Evolutionary conservation across 2,329 filamentous ascomycete genomes (phyloP).

Genomic region (Didymella lethalis): DNA sequence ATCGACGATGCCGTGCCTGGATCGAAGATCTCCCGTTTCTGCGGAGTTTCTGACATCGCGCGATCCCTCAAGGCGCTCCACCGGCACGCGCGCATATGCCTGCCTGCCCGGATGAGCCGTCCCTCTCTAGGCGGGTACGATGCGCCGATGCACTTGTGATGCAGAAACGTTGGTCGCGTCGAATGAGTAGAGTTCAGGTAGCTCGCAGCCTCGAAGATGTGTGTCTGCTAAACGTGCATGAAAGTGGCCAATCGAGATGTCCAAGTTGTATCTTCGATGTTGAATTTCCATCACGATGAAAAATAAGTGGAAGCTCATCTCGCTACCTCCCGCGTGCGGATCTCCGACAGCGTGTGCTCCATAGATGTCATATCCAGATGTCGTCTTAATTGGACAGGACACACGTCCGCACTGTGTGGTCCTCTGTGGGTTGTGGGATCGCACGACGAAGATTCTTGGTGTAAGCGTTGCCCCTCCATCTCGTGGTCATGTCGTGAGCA

Average conservation of each 20-base stretch:
- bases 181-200: background rate
- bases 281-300: conserved; percentile 2
- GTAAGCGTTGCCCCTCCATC: conserved; percentile 3
- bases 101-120: conserved; percentile 6
- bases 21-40: conserved; percentile 20
- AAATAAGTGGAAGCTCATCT: background rate
- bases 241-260: background rate
- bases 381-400: background rate
- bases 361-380: no score
- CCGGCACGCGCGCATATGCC: conserved; percentile 9
- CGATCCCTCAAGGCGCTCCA: conserved; percentile 10
- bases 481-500: background rate
- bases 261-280: background rate
- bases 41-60: conserved; percentile 11
- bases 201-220: background rate
- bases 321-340: conserved; percentile 4
- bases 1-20: conserved; percentile 14
- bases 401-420: background rate
- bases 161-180: conserved; percentile 13
- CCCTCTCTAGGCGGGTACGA: background rate
- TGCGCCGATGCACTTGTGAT: conserved; percentile 12
- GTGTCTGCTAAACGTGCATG: background rate
- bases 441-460: conserved; percentile 7
- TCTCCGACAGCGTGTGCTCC: background rate
- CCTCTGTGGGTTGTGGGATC: conserved; percentile 1